Evolutionary conservation across 1,284 basidiomycete species (phyloP).

Genomic region (Trichosporon sp.): DNA sequence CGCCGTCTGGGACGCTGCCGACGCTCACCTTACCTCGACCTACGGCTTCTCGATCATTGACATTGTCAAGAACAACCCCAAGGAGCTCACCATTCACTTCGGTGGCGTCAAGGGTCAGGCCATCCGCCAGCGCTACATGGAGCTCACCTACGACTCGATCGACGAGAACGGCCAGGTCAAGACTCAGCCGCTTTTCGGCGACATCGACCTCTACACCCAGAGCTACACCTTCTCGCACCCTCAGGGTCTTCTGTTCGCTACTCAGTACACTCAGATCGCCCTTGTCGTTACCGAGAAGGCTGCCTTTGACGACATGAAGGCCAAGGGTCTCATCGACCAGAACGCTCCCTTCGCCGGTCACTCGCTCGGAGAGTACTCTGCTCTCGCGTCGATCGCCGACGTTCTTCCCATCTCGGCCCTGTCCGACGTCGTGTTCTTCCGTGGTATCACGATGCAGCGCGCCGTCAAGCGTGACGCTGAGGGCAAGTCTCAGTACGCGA

Average conservation of each 20-base stretch:
- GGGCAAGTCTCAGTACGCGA: slow-evolving; percentile 93
- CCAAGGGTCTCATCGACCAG: slow-evolving; percentile 87
- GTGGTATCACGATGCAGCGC: slow-evolving; percentile 98
- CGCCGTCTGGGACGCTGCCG: slow-evolving; percentile 94
- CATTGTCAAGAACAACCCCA: slow-evolving; percentile 95
- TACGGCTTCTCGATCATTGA: slow-evolving; percentile 97
- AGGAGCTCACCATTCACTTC: slow-evolving; percentile 96
- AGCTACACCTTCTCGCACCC: slow-evolving; percentile 97
- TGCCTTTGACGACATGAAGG: slow-evolving; percentile 95
- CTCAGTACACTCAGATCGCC: slow-evolving; percentile 97
- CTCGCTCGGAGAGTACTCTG: slow-evolving; percentile 96
- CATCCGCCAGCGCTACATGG: slow-evolving; percentile 97
- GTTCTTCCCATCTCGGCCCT: slow-evolving; percentile 92
- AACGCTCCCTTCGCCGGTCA: slow-evolving; percentile 94
- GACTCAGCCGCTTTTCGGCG: slow-evolving; percentile 87
- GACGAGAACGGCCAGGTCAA: slow-evolving; percentile 92
- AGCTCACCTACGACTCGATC: slow-evolving; percentile 95
- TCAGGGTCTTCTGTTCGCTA: slow-evolving; percentile 89
- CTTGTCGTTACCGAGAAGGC: slow-evolving; percentile 96
- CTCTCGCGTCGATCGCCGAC: slow-evolving; percentile 92
- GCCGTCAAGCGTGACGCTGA: slow-evolving; percentile 89
- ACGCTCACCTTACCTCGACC: slow-evolving; percentile 83
- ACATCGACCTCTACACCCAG: slow-evolving; percentile 84
- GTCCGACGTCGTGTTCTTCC: slow-evolving; percentile 97
- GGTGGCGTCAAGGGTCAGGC: slow-evolving; percentile 98